Percentiles rank a stretch among this genome's conserved stretches.
phyloP scores from a whole-genome alignment of 2,329 filamentous ascomycete genomes.

The Fusarium floridanum region DNA sequence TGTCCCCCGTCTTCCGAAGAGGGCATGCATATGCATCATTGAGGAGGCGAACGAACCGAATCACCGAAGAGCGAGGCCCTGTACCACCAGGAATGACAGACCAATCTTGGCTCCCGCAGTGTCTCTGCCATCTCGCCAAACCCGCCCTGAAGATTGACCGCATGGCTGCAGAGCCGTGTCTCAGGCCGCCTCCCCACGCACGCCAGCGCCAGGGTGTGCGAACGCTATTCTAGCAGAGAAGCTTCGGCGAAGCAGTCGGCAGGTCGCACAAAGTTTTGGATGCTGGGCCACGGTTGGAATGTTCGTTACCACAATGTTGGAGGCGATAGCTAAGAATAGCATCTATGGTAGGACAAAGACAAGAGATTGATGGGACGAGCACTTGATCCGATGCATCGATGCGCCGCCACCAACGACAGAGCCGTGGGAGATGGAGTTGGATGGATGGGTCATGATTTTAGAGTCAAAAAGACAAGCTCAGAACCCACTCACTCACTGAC shows the following conservation, averaged over 20 bases:
- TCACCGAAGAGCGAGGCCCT: conserved; percentile 2
- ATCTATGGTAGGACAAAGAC: conserved; percentile 9
- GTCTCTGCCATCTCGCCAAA: conserved; percentile 11
- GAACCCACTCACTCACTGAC: conserved; percentile 5
- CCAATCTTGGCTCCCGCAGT: conserved; percentile 12
- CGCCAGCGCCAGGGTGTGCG: neutral
- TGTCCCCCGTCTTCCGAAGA: conserved; percentile 14
- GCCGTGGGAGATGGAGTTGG: neutral
- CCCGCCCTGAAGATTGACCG: conserved; percentile 13
- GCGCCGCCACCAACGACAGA: conserved; percentile 14
- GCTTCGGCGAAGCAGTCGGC: conserved; percentile 28
- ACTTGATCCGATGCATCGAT: conserved; percentile 2
- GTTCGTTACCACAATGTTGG: conserved; percentile 24
- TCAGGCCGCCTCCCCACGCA: conserved; percentile 8
- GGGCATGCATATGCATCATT: conserved; percentile 14
- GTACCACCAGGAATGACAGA: conserved; percentile 16
- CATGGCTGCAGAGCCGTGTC: conserved; percentile 25
- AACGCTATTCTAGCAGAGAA: conserved; percentile 24
- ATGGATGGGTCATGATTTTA: conserved; percentile 1
- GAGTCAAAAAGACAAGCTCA: conserved; percentile 14
- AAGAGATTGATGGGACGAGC: neutral
- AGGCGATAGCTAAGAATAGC: conserved; percentile 13
- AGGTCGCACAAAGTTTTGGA: conserved; percentile 14
- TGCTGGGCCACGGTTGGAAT: conserved; percentile 24
- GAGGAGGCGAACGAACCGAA: conserved; percentile 21